These are phyloP conservation scores for Coleophoma crateriformis DNA, from an alignment of 2,329 filamentous ascomycete species.

Conservation along the genomic window DNA sequence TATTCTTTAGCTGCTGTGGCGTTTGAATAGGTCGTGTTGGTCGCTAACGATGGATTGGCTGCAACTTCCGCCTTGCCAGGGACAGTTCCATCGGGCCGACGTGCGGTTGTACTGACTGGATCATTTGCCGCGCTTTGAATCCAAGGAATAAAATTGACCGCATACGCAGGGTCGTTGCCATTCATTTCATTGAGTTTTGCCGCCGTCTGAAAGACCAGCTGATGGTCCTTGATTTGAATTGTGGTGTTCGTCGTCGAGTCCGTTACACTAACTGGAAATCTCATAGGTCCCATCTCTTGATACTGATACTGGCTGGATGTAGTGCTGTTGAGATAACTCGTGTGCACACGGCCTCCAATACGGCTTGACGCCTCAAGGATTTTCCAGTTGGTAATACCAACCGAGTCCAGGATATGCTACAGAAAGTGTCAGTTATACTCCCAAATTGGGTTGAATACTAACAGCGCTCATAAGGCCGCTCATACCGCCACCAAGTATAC, in stretches of 20 bases:
- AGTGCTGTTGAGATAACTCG: conserved; percentile 52
- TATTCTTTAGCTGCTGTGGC: conserved; percentile 8
- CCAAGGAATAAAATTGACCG: conserved; percentile 45
- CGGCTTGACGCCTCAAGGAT: conserved; percentile 56
- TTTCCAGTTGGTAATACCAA: conserved; percentile 45
- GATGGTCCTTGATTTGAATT: conserved; percentile 53
- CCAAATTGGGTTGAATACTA: neutral
- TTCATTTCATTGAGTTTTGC: conserved; percentile 56
- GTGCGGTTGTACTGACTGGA: conserved; percentile 8
- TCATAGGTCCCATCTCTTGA: conserved; percentile 54
- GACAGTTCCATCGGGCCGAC: conserved; percentile 11
- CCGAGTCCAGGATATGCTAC: conserved; percentile 37
- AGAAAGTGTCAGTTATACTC: neutral
- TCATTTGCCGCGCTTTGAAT: conserved; percentile 48
- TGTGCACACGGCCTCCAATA: conserved; percentile 59
- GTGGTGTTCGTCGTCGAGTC: conserved; percentile 21
- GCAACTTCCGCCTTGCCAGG: conserved; percentile 11
- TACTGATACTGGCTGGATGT: conserved; percentile 57
- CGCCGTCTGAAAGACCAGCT: conserved; percentile 59
- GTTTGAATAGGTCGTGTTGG: conserved; percentile 11
- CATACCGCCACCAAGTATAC: conserved; percentile 62
- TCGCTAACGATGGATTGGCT: conserved; percentile 10
- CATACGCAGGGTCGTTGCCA: conserved; percentile 11
- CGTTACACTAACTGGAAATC: conserved; percentile 45
- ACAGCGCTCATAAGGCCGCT: conserved; percentile 50